Evolutionary conservation across 2,329 filamentous ascomycete species (phyloP), one percentile per base, ranked within the genome.

Genomic region (Apiospora rasikravindrae): DNA sequence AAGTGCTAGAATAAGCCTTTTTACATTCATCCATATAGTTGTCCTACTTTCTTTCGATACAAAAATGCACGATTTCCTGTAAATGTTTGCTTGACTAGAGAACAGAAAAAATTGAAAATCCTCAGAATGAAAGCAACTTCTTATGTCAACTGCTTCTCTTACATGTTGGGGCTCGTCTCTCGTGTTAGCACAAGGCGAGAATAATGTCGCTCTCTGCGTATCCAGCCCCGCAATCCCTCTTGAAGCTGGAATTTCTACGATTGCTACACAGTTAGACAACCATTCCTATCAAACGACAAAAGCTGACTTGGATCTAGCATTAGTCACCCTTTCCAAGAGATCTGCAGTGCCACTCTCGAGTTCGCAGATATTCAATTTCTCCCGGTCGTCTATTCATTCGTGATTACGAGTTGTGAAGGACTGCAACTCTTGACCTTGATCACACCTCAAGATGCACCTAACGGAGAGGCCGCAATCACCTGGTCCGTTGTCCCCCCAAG

Each of bases 151-250:
- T 51, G 11, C 7, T 51, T 51, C 11, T 51, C 11, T 51, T 1
- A 13, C 26, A 5, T 51, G 10, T 26, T 51, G 8, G n/a, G 11
- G 49, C 49, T 26, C 49, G 10, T 51, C n/a, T 26, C n/a, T 26
- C n/a, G 49, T 51, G 11, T 51, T 13, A 51, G 49, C n/a, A 51
- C n/a, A 51, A 51, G 49, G 8, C n/a, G n/a, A 26, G 26, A 51
- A 51, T 51, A 51, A 51, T 13, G 49, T 14, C n/a, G n/a, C 49
- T 51, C n/a, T 51, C 26, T 51, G n/a, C n/a, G 6, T 51, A 24
- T 51, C n/a, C n/a, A 51, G 49, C 49, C 49, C 49, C n/a, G 49
- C n/a, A 51, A 51, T 51, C n/a, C 49, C 49, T 51, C 49, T 51
- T 51, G 8, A 51, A 51, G n/a, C n/a, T 51, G n/a, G 49, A 51